A percentile compares a stretch with the other conserved stretches of the same genome.
Conservation (phyloP, 306 rosid species). For the Rosa persica region DNA sequence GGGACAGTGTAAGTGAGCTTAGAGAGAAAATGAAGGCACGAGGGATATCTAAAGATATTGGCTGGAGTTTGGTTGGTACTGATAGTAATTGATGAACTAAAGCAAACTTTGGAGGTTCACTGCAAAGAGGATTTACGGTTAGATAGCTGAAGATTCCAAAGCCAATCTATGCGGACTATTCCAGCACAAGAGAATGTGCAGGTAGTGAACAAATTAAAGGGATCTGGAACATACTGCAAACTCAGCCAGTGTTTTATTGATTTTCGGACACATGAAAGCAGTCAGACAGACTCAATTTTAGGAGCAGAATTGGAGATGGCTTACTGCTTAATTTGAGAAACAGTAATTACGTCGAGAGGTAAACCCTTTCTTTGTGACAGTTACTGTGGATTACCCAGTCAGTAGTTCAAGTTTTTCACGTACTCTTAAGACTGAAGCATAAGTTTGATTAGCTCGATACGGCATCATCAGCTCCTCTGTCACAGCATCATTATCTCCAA, state of each 20-base stretch:
- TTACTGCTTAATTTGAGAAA: neutral
- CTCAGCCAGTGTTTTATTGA: neutral
- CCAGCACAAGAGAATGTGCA: neutral
- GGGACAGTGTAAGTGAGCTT: slow-evolving; percentile 85
- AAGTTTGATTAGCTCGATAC: neutral
- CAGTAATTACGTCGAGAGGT: neutral
- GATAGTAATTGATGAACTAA: slow-evolving; percentile 39
- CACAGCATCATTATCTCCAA: neutral
- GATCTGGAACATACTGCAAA: neutral
- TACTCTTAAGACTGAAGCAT: neutral
- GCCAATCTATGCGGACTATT: neutral
- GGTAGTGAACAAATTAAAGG: neutral
- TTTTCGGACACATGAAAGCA: neutral
- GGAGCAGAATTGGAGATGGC: neutral
- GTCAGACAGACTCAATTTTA: neutral
- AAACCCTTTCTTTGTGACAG: neutral
- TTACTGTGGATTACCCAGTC: neutral
- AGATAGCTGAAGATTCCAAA: neutral
- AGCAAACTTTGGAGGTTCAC: neutral
- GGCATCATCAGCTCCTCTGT: neutral
- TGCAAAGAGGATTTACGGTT: neutral
- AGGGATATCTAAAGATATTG: slow-evolving; percentile 67
- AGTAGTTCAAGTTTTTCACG: neutral
- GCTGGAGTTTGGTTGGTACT: slow-evolving; percentile 69
- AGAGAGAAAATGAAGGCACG: slow-evolving; percentile 75